Evolutionary conservation across 768 basidiomycete species (phyloP), one percentile per base, ranked within the genome.

Genomic region (Lyophyllum atratum): DNA sequence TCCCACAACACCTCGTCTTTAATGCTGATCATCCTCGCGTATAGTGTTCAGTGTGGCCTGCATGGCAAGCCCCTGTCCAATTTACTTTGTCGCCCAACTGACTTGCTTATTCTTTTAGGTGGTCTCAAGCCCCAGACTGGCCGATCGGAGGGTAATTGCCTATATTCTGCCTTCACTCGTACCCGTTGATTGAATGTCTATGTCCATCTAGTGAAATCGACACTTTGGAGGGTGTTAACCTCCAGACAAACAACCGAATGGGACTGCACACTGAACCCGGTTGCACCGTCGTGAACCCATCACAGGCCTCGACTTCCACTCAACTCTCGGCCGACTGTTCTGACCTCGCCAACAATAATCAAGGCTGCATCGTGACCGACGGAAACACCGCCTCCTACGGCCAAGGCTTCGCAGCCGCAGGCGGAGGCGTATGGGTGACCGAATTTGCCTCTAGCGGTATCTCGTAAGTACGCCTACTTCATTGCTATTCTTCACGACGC

Each of bases 221-320:
- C 69, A 89, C 88, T 10, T 83, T 94, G 56, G 92, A 95, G 69
- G 89, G 85, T 31, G 86, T 94, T 59, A 94, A 95, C 70, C 67
- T 80, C 48, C 80, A 80, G 40, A 76, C 77, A 3, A 72, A 76
- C 52, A 90, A 87, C 59, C 87, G 89, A 66, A 85, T 89, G 79
- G 80, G 77, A 7, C 73, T 93, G 15, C 92, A 93, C 68, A 90
- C 90, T 0, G 74, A 78, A 39, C 69, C 82, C 0, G 84, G 85
- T 4, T 88, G 88, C 69, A 80, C 68, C 0, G 80, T 83, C 63
- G 70, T 76, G 24, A 73, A 74, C 34, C 77, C 83, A 1, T 70
- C 74, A 1, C 79, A 86, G 66, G 72, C 79, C 4, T 81, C 85
- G 49, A 80, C 76, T 0, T 66, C 83, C 8, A 52, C 47, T n/a